A percentile compares a stretch with the other conserved stretches of the same genome.
phyloP scores from a whole-genome alignment of 116 monocot genomes.

The Papilionanthe hybrid region DNA sequence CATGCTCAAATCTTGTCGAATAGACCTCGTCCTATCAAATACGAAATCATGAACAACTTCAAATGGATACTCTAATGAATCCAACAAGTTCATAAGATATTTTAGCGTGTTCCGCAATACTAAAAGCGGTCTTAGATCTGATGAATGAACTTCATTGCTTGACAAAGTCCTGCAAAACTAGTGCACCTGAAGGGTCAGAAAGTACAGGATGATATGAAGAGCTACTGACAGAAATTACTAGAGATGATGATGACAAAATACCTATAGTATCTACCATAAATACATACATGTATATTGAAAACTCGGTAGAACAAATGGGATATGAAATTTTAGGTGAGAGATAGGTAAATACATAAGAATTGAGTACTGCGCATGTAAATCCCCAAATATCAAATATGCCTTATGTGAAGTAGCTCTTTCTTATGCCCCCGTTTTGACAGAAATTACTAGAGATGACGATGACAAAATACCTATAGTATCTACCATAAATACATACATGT shows the following conservation, averaged over 20 bases:
- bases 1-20: slow-evolving; percentile 85
- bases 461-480: background rate
- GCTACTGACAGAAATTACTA: slow-evolving; percentile 1
- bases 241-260: slow-evolving; percentile 2
- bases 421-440: no score
- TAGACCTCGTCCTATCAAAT: slow-evolving; percentile 86
- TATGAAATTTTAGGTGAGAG: no score
- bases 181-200: background rate
- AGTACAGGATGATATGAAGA: background rate
- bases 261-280: background rate
- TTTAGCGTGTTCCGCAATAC: slow-evolving; percentile 65
- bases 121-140: slow-evolving; percentile 62
- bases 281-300: background rate
- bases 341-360: no score
- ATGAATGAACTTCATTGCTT: slow-evolving; percentile 23
- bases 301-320: background rate
- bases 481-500: background rate
- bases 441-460: background rate
- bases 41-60: slow-evolving; percentile 91
- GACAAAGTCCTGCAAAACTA: slow-evolving; percentile 98
- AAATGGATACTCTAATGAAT: slow-evolving; percentile 65
- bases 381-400: no score
- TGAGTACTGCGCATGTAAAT: no score
- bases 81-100: slow-evolving; percentile 55
- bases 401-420: no score